Percentiles rank a stretch among this genome's conserved stretches.
phyloP scores from a whole-genome alignment of 371 early-diverging fungal genomes.

The Mucor ambiguus region DNA sequence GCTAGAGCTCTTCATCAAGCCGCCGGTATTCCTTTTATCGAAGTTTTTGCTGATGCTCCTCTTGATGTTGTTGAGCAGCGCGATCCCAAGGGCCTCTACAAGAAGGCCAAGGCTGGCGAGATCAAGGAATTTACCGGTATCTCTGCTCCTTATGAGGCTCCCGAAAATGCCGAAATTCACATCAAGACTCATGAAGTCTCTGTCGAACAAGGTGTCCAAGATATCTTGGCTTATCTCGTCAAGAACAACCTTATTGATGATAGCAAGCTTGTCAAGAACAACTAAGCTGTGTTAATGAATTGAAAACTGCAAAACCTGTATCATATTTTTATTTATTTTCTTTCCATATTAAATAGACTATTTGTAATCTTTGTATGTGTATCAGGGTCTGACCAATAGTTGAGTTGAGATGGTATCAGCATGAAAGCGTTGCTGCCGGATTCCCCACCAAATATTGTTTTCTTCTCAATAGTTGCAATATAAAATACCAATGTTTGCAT shows the following conservation, averaged over 20 bases:
- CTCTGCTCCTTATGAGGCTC: conserved; percentile 91
- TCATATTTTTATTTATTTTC: not conserved
- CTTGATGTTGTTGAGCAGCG: conserved; percentile 86
- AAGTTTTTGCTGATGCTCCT: conserved; percentile 88
- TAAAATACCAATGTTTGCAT: too few relatives aligned
- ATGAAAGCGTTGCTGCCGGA: too few relatives aligned
- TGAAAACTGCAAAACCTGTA: not conserved
- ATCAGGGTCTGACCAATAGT: too few relatives aligned
- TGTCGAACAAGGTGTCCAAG: conserved; percentile 72
- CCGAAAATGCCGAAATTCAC: conserved; percentile 82
- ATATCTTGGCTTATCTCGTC: conserved; percentile 43
- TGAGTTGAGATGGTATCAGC: too few relatives aligned
- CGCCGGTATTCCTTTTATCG: conserved; percentile 79
- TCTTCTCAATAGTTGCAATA: too few relatives aligned
- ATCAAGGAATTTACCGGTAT: conserved; percentile 96
- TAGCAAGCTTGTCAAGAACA: conserved; percentile 29
- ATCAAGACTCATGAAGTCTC: conserved; percentile 74
- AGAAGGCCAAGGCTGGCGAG: conserved; percentile 91
- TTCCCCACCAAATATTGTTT: too few relatives aligned
- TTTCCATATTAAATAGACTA: not conserved
- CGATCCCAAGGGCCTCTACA: conserved; percentile 96
- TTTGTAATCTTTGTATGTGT: not conserved
- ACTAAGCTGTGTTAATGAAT: not conserved
- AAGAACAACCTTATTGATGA: conserved; percentile 29
- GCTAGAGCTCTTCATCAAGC: conserved; percentile 80